phyloP scores from a whole-genome alignment of 2,329 filamentous ascomycete species.

The Nothophaeocryptopus gaeumannii region DNA sequence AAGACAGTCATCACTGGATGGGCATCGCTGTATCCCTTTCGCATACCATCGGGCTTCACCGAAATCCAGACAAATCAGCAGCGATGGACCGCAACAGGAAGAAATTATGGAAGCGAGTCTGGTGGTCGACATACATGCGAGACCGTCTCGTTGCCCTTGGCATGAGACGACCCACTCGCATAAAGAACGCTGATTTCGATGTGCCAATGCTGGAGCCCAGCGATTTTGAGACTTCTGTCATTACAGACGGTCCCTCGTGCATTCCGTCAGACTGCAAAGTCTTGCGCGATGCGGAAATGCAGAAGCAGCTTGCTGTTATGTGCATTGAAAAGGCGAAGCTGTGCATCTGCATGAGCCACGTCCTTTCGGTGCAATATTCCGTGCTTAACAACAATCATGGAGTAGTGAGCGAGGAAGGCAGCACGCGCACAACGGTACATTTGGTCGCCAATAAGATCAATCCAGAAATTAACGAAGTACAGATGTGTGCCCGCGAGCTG shows the following conservation, averaged over 20 bases:
- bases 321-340: conserved; percentile 90
- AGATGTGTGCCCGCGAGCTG: conserved; percentile 74
- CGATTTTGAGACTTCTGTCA: conserved; percentile 74
- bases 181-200: conserved; percentile 91
- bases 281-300: conserved; percentile 67
- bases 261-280: conserved; percentile 69
- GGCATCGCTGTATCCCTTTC: conserved; percentile 89
- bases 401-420: conserved; percentile 66
- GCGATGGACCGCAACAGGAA: conserved; percentile 71
- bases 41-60: conserved; percentile 88
- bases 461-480: conserved; percentile 76
- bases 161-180: conserved; percentile 87
- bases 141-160: conserved; percentile 89
- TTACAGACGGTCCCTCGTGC: conserved; percentile 63
- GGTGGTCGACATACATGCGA: conserved; percentile 97
- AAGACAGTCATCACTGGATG: conserved; percentile 99
- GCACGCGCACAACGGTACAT: conserved; percentile 74
- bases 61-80: conserved; percentile 70
- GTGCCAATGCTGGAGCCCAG: conserved; percentile 82
- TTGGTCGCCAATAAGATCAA: conserved; percentile 83
- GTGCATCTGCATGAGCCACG: conserved; percentile 83
- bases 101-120: conserved; percentile 89
- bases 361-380: conserved; percentile 87
- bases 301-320: conserved; percentile 77
- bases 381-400: conserved; percentile 81